phyloP scores from a whole-genome alignment of 305 asterid genomes.

The Solanum hybrid region DNA sequence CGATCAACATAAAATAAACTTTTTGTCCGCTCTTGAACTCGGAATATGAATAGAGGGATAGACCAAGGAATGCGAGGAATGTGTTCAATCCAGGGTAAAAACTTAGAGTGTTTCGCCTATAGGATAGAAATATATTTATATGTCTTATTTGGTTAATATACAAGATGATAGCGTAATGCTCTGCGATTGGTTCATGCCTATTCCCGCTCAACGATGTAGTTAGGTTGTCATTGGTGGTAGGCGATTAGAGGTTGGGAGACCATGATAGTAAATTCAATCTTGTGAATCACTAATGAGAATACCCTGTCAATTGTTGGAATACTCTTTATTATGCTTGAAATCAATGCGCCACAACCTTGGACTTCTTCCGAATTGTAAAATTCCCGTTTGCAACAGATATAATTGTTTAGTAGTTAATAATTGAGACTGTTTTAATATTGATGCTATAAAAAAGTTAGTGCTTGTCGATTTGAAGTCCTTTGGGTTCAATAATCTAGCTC shows the following conservation, averaged over 20 bases:
- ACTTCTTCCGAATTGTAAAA: not conserved
- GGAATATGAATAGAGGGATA: not conserved
- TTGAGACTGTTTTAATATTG: not conserved
- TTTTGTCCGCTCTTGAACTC: not conserved
- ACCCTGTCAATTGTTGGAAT: not conserved
- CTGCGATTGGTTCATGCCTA: not conserved
- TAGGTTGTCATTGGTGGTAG: not conserved
- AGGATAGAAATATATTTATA: not conserved
- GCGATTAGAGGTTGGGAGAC: not conserved
- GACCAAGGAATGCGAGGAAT: not conserved
- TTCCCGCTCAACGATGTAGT: not conserved
- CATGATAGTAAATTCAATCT: not conserved
- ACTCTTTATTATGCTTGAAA: too few species aligned
- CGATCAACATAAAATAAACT: not conserved
- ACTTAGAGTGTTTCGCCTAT: not conserved
- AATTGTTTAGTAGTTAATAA: not conserved
- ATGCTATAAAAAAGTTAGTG: not conserved
- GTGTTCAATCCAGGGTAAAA: not conserved
- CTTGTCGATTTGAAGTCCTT: not conserved
- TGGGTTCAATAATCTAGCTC: not conserved
- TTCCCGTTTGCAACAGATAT: too few species aligned
- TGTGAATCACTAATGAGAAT: not conserved
- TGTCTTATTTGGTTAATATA: not conserved
- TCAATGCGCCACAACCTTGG: not conserved
- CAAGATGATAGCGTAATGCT: not conserved